Evolutionary conservation across 2,329 filamentous ascomycete species (phyloP).

Genomic region (Cercospora canescens): DNA sequence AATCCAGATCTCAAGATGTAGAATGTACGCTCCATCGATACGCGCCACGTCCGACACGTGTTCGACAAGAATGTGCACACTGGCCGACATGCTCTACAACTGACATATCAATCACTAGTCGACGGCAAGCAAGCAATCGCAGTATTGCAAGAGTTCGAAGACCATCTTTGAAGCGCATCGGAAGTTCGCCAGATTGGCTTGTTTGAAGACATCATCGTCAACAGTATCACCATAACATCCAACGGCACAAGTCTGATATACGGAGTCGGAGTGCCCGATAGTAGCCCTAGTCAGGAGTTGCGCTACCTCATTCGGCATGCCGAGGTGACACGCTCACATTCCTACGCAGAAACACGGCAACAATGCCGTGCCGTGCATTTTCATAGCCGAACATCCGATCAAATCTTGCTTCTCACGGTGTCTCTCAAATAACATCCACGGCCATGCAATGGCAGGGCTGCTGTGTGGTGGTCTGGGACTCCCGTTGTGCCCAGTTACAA

Average conservation of each 20-base stretch:
- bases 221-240: no score
- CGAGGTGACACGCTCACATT: background rate
- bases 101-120: background rate
- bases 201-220: no score
- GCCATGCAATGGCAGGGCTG: background rate
- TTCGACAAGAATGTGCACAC: background rate
- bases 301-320: background rate
- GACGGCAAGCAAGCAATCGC: background rate
- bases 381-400: background rate
- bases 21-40: background rate
- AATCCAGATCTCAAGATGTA: background rate
- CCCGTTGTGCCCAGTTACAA: background rate
- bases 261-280: background rate
- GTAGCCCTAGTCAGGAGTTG: background rate
- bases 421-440: background rate
- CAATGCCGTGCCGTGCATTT: background rate
- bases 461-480: constrained; percentile 3
- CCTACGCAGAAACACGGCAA: background rate
- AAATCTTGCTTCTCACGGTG: background rate
- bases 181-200: no score
- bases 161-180: no score
- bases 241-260: no score
- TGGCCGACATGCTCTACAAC: background rate
- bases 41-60: background rate
- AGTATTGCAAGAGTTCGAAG: background rate